Conservation (phyloP, 805 yeast species). For the Yamadazyma takamatsuzukensis region DNA sequence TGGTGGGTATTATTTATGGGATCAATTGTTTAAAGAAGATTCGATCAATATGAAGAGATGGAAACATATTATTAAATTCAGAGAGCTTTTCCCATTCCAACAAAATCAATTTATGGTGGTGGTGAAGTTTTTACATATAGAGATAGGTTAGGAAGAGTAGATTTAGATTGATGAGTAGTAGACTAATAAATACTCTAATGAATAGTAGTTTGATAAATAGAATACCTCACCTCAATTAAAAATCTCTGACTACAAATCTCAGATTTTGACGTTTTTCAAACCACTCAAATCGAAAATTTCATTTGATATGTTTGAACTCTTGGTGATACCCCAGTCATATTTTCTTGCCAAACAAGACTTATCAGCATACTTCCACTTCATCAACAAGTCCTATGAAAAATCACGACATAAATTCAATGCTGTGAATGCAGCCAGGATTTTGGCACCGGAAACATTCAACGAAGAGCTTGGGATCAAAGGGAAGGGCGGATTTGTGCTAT, state of each 20-base stretch:
- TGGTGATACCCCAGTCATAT: slow-evolving; percentile 1
- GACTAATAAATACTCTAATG: too few relatives aligned
- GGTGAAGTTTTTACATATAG: slow-evolving; percentile 27
- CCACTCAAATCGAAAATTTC: slow-evolving; percentile 1
- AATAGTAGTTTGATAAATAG: too few relatives aligned
- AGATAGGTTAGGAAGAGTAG: too few relatives aligned
- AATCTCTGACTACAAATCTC: too few relatives aligned
- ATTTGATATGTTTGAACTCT: slow-evolving; percentile 2
- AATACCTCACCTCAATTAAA: too few relatives aligned
- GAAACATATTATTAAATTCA: slow-evolving; percentile 38
- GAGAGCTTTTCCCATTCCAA: slow-evolving; percentile 33
- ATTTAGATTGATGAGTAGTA: too few relatives aligned
- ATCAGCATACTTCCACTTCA: slow-evolving; percentile 14
- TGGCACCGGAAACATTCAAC: slow-evolving; percentile 16
- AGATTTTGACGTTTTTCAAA: too few relatives aligned
- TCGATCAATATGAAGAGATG: slow-evolving; percentile 37
- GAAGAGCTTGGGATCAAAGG: slow-evolving; percentile 23
- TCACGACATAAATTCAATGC: slow-evolving; percentile 42
- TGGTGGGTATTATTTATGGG: slow-evolving; percentile 42
- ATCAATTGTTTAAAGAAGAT: slow-evolving; percentile 29
- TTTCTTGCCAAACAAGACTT: neutral
- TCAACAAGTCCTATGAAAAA: slow-evolving; percentile 51
- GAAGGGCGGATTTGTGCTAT: slow-evolving; percentile 15
- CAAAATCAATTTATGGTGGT: slow-evolving; percentile 38
- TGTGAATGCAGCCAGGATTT: slow-evolving; percentile 41